These are phyloP conservation scores for Naegleria fowleri DNA, from an alignment of 208 protist genomes.

Conservation along the genomic window DNA sequence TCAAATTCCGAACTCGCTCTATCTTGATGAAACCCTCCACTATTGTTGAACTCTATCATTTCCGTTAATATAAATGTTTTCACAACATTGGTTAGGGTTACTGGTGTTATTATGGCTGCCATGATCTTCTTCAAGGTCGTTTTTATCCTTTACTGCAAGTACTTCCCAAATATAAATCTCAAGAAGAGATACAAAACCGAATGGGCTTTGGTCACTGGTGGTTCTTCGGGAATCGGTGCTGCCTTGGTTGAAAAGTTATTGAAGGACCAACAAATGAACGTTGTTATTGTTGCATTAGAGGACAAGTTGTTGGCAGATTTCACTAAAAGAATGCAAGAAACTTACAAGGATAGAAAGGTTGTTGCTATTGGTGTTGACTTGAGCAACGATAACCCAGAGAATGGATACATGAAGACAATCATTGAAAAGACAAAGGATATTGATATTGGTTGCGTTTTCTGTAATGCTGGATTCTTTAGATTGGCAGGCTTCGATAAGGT, in stretches of 20 bases:
- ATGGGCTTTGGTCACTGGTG: conserved; percentile 34
- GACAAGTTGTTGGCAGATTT: neutral
- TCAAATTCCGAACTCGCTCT: too few species aligned
- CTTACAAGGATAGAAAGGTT: neutral
- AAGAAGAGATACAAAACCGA: neutral
- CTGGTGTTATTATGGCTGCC: neutral
- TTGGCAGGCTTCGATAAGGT: neutral
- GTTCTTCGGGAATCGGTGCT: conserved; percentile 4
- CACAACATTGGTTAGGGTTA: neutral
- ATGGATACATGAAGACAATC: conserved; percentile 15
- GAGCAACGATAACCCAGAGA: neutral
- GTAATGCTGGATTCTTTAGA: conserved; percentile 26
- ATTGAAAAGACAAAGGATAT: conserved; percentile 23
- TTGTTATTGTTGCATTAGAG: conserved; percentile 21
- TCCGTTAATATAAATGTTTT: too few species aligned
- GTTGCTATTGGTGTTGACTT: neutral
- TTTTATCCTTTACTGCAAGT: neutral
- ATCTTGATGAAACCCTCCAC: neutral
- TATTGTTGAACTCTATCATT: neutral
- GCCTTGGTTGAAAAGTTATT: neutral
- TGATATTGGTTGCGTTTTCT: conserved; percentile 6
- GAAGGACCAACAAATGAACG: conserved; percentile 17
- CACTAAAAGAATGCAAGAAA: neutral
- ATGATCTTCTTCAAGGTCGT: neutral
- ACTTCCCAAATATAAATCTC: neutral